Evolutionary conservation across 495 filamentous ascomycete genomes (phyloP).

Genomic region (Penicillium malachiteum): DNA sequence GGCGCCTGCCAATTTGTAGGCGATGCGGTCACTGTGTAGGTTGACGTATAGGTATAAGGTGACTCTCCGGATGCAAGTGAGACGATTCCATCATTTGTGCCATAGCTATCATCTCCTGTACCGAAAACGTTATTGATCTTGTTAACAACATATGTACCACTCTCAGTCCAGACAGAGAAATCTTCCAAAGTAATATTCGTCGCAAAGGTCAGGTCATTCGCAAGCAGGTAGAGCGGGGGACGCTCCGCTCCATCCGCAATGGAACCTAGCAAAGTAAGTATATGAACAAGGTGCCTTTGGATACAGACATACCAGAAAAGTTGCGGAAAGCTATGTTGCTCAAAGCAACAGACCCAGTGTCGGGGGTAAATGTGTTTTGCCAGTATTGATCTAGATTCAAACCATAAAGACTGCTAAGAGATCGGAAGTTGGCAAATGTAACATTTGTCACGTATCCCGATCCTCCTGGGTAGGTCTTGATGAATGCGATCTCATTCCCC

Average conservation of each 20-base stretch:
- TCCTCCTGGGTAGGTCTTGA: conserved; percentile 57
- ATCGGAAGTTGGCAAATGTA: conserved; percentile 52
- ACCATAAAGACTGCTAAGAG: conserved; percentile 41
- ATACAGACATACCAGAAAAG: conserved; percentile 14
- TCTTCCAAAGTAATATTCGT: conserved; percentile 45
- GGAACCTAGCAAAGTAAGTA: conserved; percentile 29
- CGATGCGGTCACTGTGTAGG: conserved; percentile 29
- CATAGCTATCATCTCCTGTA: conserved; percentile 35
- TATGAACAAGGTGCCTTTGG: too few species aligned
- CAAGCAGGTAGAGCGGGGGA: conserved; percentile 46
- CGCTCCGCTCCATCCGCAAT: conserved; percentile 44
- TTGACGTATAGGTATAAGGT: conserved; percentile 23
- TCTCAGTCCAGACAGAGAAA: conserved; percentile 54
- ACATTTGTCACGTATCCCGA: conserved; percentile 51
- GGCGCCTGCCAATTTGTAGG: conserved; percentile 26
- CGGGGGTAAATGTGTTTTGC: conserved; percentile 33
- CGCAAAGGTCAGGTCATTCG: conserved; percentile 31
- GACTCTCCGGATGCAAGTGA: conserved; percentile 9
- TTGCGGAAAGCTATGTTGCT: conserved; percentile 43
- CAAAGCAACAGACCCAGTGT: conserved; percentile 44
- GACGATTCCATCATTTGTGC: conserved; percentile 21
- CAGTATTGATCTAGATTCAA: conserved; percentile 56
- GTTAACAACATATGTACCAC: conserved; percentile 37
- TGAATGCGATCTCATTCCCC: conserved; percentile 55
- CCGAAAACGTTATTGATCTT: conserved; percentile 48